These are phyloP conservation scores for Capniomyces stellatus DNA, from an alignment of 371 early-diverging fungal species.

Conservation along the genomic window DNA sequence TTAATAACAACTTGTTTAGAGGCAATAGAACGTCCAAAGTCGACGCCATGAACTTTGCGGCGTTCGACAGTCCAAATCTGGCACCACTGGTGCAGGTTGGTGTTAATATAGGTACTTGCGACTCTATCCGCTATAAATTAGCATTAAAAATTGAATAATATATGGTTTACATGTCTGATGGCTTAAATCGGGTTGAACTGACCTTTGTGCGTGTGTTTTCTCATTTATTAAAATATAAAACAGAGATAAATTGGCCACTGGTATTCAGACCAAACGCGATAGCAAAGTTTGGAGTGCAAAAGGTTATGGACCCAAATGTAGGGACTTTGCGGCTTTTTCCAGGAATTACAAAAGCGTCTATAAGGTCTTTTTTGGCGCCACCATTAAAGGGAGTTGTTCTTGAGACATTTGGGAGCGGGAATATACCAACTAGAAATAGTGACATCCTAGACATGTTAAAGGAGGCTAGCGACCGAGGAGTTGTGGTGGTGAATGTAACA, in stretches of 20 bases:
- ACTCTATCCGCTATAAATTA: background rate
- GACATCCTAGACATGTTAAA: conserved; percentile 62
- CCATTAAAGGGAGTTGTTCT: conserved; percentile 83
- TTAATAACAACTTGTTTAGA: conserved; percentile 82
- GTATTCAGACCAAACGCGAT: conserved; percentile 73
- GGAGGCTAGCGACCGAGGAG: conserved; percentile 80
- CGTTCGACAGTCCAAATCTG: conserved; percentile 91
- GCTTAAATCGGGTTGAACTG: background rate
- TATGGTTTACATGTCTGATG: background rate
- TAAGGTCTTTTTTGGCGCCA: conserved; percentile 68
- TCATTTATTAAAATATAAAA: background rate
- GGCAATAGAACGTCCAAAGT: conserved; percentile 89
- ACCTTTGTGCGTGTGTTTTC: background rate
- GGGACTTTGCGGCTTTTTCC: conserved; percentile 84
- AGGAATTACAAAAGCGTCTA: conserved; percentile 74
- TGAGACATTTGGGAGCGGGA: conserved; percentile 93
- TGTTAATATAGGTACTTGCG: conserved; percentile 47
- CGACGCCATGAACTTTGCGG: conserved; percentile 86
- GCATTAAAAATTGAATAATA: background rate
- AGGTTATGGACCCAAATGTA: conserved; percentile 68
- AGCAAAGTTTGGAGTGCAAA: conserved; percentile 63
- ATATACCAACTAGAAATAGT: conserved; percentile 74
- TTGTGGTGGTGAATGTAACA: conserved; percentile 90
- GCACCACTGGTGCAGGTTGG: conserved; percentile 77
- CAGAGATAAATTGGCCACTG: conserved; percentile 78